Evolutionary conservation across 169 alveolate species (phyloP), one percentile per base, ranked within the genome.

Genomic region (Plasmodium blacklocki): DNA sequence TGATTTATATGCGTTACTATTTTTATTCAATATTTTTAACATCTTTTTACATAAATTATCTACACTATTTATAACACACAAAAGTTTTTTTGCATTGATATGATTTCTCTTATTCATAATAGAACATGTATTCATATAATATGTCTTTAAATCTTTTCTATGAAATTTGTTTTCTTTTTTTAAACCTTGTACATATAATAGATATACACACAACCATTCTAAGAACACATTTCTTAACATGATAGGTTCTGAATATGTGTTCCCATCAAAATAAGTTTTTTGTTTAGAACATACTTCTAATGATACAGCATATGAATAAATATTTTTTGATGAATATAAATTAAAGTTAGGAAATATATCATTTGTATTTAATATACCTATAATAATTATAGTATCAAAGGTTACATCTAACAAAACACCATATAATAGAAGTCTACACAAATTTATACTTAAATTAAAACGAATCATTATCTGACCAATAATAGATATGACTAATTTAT

Each of bases 391-490:
- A 6, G 74, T 2, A 26, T 74, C 88, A 50, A 74, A 74, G 6
- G 88, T 74, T 43, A 74, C 45, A 15, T 74, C 59, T 50, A 74
- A 43, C 5, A 52, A 0, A 2, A 74, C 60, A 7, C 88, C 88
- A 47, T 60, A 74, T 62, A 74, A 67, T 5, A 74, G 64, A 2
- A 74, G 19, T 60, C 74, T 21, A 6, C 88, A 74, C 2, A 74
- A 66, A 21, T 74, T 59, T 11, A 74, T 59, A 15, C 74, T 45
- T 45, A 74, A 45, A 66, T 60, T 74, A 32, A 60, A 74, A 19
- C 88, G 73, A 8, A 74, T 74, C 88, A 74, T 74, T 1, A 74
- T 74, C 29, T 74, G 88, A 3, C 88, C 88, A 12, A 74, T 74
- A 9, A 74, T 74, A 1, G 88, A 74, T 1, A 74, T 74, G 6